Evolutionary conservation across 495 filamentous ascomycete genomes (phyloP).

Genomic region (Aspergillus kassunensis): DNA sequence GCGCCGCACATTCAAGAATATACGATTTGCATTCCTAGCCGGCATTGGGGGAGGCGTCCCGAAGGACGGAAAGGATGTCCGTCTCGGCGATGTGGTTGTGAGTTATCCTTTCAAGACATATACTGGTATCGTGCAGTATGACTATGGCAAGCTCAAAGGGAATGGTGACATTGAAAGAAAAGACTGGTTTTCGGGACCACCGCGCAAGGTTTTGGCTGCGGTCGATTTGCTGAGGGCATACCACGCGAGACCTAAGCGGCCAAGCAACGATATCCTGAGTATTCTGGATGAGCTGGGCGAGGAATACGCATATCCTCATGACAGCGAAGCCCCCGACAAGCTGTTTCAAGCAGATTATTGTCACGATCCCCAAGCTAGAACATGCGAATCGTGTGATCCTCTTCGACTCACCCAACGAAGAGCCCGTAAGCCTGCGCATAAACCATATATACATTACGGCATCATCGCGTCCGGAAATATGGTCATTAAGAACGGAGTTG

Average conservation of each 20-base stretch:
- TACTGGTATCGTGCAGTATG: constrained; percentile 32
- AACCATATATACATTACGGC: background rate
- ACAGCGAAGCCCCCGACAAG: constrained; percentile 17
- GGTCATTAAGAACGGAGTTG: background rate
- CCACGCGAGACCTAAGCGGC: constrained; percentile 10
- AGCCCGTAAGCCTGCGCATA: background rate
- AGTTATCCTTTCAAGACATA: constrained; percentile 17
- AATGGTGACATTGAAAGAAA: constrained; percentile 30
- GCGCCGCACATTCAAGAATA: constrained; percentile 19
- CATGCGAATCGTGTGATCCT: constrained; percentile 1
- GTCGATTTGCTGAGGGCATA: constrained; percentile 19
- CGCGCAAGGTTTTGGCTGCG: constrained; percentile 24
- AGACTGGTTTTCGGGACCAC: constrained; percentile 31
- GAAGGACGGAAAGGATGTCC: constrained; percentile 20
- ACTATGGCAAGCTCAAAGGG: constrained; percentile 33
- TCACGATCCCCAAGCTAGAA: constrained; percentile 9
- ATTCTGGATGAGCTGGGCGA: background rate
- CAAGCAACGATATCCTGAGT: constrained; percentile 14
- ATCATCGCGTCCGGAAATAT: background rate
- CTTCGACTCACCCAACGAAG: background rate
- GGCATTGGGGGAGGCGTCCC: constrained; percentile 37
- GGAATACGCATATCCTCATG: background rate
- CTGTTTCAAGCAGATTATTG: constrained; percentile 26
- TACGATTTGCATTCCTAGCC: constrained; percentile 29
- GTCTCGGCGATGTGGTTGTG: constrained; percentile 36